Evolutionary conservation across 352 stramenopile species (phyloP), one percentile per base, ranked within the genome.

Genomic region (Pythium sp.): DNA sequence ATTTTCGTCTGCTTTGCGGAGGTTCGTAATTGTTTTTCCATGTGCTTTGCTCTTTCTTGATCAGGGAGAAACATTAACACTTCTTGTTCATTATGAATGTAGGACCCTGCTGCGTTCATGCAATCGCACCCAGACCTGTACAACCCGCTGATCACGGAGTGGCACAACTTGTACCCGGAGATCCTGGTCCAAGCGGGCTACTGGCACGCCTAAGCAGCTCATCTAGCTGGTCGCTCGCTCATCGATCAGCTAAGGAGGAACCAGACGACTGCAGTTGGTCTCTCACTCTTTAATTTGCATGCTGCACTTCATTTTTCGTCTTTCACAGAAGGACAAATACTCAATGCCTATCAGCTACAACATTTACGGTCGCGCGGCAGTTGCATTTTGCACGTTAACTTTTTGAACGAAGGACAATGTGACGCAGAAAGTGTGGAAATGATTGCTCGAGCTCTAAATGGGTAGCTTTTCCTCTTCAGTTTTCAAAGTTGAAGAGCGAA

Each of bases 1-100:
- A 94, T 99, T 46, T 98, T 98, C 71, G 96, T 99, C 14, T 98
- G 95, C 80, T 99, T 98, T 73, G 95, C 95, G 2, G 92, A 98
- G 75, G 86, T 86, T 60, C 18, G 70, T 60, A 2, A 0, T 30
- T 58, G 7, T 36, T 34, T 64, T 69, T 15, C 12, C 18, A 32
- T 51, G 43, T 22, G 5, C 14, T 8, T 47, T 5, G n/a, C 5
- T 28, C 18, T 6, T 43, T 70, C 41, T 3, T 64, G 28, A 32
- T 55, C 24, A 24, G 38, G 53, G n/a, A 26, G 32, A 20, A 20
- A 36, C 15, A 22, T 9, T 51, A 6, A 61, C 22, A 9, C 15
- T 15, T 20, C 6, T 64, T 15, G 8, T 70, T 2, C 18, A 5
- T 28, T 53, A 22, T 32, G 58, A 22, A n/a, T 49, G 2, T 43